Base-by-base conservation (phyloP, 2,329 filamentous ascomycete genomes). In the Colletotrichum abscissum region DNA sequence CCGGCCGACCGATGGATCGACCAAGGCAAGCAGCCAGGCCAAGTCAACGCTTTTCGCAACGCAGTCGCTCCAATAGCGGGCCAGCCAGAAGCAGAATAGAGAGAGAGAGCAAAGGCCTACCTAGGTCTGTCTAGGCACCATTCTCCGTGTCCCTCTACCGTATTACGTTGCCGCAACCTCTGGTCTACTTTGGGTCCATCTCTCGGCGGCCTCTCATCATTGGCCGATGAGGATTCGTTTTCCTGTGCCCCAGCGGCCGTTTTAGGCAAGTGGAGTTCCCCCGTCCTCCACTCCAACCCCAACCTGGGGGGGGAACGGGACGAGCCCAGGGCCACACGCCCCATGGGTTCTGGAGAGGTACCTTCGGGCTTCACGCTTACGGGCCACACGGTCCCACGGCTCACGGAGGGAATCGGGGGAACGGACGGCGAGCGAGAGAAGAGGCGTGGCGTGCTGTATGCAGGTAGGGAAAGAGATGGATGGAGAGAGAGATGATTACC, bases 391-490 rank as follows among this genome's bases (percentile, higher is more conserved):
- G 52, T 26, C 63, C 46, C 35, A 69, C 56, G 70, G n/a, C 42
- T 46, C 56, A 63, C 70, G 67, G 71, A 65, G 67, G 60, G 62
- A 60, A 56, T 62, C 67, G 67, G 71, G 67, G 71, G 62, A 63
- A 66, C 71, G 60, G 71, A 70, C 56, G 60, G 54, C 55, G 38
- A 63, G 49, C 38, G 30, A 58, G 66, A 60, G 16, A 35, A 12
- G 4, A 57, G 46, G 42, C 9, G 38, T 28, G 56, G 26, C 52
- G 28, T 28, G 28, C 35, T 65, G 16, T 30, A 33, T 7, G n/a
- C 16, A 30, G 30, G 24, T 12, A 30, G 38, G n/a, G 14, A 35
- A 12, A 35, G n/a, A 24, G 42, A 24, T 4, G 7, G 2, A 24
- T 12, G 38, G 38, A 19, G 38, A 42, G 38, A 42, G 38, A 42